phyloP scores from a whole-genome alignment of 2,329 filamentous ascomycete genomes.

The Hortaea werneckii region DNA sequence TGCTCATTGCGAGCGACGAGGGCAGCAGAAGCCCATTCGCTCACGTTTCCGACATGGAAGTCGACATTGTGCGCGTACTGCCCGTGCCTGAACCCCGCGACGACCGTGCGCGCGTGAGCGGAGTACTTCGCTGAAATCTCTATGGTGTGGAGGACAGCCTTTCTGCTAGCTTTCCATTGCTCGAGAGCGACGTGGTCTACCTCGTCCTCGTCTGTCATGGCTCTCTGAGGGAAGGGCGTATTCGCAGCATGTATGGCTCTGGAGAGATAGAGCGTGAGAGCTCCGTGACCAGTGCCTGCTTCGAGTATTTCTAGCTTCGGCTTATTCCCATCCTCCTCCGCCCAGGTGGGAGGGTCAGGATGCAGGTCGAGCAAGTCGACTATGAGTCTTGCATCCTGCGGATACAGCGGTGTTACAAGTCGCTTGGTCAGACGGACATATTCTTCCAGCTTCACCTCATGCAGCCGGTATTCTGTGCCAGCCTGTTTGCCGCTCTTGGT shows the following conservation, averaged over 20 bases:
- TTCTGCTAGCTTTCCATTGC: constrained; percentile 38
- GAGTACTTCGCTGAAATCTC: constrained; percentile 56
- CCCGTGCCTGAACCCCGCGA: constrained; percentile 57
- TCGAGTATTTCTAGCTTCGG: constrained; percentile 63
- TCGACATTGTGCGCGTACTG: constrained; percentile 62
- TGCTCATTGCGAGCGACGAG: constrained; percentile 30
- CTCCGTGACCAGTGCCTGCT: constrained; percentile 76
- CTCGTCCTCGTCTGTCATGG: constrained; percentile 14
- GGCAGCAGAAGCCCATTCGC: constrained; percentile 51
- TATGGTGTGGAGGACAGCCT: constrained; percentile 64
- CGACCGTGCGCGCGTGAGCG: constrained; percentile 51
- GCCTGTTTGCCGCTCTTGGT: constrained; percentile 2
- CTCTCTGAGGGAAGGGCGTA: constrained; percentile 31
- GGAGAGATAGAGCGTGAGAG: constrained; percentile 64
- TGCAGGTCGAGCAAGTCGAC: constrained; percentile 69
- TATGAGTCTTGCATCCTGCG: constrained; percentile 64
- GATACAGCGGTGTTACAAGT: constrained; percentile 70
- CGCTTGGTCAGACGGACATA: constrained; percentile 60
- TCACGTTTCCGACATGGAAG: constrained; percentile 61
- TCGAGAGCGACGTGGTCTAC: constrained; percentile 10
- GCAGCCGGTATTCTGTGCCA: constrained; percentile 45
- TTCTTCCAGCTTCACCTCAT: constrained; percentile 59
- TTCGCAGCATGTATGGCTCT: constrained; percentile 69
- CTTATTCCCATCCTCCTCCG: constrained; percentile 10
- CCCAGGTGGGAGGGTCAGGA: constrained; percentile 33